Evolutionary conservation across 2,329 filamentous ascomycete species (phyloP).

Genomic region (Colletotrichum sp.): DNA sequence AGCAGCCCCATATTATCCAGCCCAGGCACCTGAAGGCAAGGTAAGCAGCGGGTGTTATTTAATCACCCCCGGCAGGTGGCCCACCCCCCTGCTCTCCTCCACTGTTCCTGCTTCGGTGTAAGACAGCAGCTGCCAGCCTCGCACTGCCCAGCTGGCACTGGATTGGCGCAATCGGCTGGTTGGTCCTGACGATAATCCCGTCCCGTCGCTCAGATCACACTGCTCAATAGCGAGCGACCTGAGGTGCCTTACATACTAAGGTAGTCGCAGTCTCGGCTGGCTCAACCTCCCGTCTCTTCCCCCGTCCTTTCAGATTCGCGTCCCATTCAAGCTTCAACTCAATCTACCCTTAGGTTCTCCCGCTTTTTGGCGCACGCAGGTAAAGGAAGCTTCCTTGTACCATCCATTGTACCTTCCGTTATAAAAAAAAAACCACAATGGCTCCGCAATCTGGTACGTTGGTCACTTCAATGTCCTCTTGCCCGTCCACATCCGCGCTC

Average conservation of each 20-base stretch:
- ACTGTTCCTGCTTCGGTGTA: neutral
- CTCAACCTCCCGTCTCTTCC: slow-evolving; percentile 5
- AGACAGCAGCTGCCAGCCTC: slow-evolving; percentile 18
- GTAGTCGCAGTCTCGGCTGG: neutral
- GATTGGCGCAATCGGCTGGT: neutral
- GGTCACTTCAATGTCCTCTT: neutral
- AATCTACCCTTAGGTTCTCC: neutral
- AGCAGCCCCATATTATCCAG: neutral
- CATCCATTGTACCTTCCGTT: neutral
- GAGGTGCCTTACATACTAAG: neutral
- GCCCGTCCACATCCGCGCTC: neutral
- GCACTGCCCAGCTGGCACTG: slow-evolving; percentile 1
- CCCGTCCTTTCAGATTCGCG: slow-evolving; percentile 6
- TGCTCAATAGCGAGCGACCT: neutral
- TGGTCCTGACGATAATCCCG: slow-evolving; percentile 6
- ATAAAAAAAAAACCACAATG: slow-evolving; percentile 2
- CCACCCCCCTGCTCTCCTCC: neutral
- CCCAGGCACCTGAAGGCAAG: neutral
- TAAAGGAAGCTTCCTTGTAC: neutral
- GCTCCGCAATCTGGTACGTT: slow-evolving; percentile 23
- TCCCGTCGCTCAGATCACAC: neutral
- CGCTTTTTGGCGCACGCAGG: neutral
- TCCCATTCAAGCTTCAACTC: slow-evolving; percentile 1
- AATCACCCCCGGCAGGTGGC: neutral
- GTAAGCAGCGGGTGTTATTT: neutral